Evolutionary conservation across 2,329 filamentous ascomycete genomes (phyloP), one percentile per base, ranked within the genome.

Genomic region (Cercospora berteroae): DNA sequence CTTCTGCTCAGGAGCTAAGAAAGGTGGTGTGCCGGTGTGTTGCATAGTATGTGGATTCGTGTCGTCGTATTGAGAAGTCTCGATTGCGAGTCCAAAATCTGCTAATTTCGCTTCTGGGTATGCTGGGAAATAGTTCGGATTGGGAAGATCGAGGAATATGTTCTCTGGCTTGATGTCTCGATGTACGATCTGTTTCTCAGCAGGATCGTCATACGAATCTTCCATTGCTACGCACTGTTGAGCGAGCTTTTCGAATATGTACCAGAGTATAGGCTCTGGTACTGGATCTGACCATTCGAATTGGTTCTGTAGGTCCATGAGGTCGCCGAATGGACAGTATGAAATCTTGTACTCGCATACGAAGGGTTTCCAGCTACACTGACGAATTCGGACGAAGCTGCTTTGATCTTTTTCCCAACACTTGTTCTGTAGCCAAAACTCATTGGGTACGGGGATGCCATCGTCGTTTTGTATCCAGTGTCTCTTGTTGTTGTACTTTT

Each of bases 201-300:
- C 12, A 9, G 48, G 23, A 5, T 56, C 31, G 20, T 16, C n/a
- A 16, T 39, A 18, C 16, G 61, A 63, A 16, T 64, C 59, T 23
- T 62, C 23, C 69, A 69, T 66, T 16, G 60, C 20, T 13, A 70
- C 29, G 50, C 67, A 66, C n/a, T 33, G 59, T 25, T 69, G 56
- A 27, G 64, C 67, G 31, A 70, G 56, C 4, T 60, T 64, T 13
- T 66, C 57, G 42, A 67, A 66, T 23, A 69, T 31, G 25, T 63
- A 59, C 69, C 69, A 70, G 18, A 70, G 57, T 9, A 67, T 50
- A 5, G 65, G 56, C 31, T 70, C 69, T 9, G 69, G 65, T 16
- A 27, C 33, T 5, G 5, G 23, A 10, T 39, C 27, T 20, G 18
- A 7, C 8, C 8, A 12, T n/a, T 44, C 20, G 23, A n/a, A 60